phyloP scores from a whole-genome alignment of 2,329 filamentous ascomycete species.

The Plenodomus tracheiphilus region DNA sequence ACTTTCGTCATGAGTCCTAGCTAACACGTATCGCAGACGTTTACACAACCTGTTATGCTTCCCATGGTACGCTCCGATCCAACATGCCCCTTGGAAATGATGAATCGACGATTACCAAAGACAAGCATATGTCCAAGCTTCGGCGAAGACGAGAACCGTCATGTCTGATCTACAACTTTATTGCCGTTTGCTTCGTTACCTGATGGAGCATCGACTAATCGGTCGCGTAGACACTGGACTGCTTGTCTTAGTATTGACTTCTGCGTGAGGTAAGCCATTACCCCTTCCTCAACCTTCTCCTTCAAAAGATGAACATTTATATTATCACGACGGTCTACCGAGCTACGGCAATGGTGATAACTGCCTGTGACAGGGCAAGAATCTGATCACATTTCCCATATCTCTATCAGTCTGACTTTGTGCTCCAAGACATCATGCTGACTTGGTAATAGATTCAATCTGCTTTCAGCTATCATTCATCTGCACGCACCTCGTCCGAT shows the following conservation, averaged over 20 bases:
- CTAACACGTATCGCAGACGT: background rate
- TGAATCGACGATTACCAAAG: constrained; percentile 77
- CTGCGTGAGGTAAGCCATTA: constrained; percentile 1
- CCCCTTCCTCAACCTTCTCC: background rate
- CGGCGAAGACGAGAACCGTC: constrained; percentile 53
- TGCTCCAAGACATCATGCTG: constrained; percentile 6
- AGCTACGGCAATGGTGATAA: constrained; percentile 79
- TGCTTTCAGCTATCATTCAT: too few species aligned
- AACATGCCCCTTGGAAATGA: constrained; percentile 57
- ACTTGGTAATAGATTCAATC: background rate
- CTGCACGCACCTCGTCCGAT: too few species aligned
- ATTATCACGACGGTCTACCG: constrained; percentile 86
- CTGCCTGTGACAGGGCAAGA: constrained; percentile 73
- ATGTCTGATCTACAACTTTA: constrained; percentile 33
- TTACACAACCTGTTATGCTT: constrained; percentile 7
- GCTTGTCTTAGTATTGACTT: background rate
- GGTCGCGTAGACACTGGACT: constrained; percentile 4
- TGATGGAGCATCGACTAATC: constrained; percentile 8
- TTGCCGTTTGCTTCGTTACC: background rate
- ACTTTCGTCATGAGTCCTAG: background rate
- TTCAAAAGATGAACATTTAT: constrained; percentile 47
- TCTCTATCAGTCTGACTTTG: background rate
- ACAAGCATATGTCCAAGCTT: constrained; percentile 99
- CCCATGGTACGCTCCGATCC: constrained; percentile 22
- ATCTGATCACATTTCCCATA: constrained; percentile 30